Conservation (phyloP, 805 yeast genomes). For the Sugiyamaella chiloensis region DNA sequence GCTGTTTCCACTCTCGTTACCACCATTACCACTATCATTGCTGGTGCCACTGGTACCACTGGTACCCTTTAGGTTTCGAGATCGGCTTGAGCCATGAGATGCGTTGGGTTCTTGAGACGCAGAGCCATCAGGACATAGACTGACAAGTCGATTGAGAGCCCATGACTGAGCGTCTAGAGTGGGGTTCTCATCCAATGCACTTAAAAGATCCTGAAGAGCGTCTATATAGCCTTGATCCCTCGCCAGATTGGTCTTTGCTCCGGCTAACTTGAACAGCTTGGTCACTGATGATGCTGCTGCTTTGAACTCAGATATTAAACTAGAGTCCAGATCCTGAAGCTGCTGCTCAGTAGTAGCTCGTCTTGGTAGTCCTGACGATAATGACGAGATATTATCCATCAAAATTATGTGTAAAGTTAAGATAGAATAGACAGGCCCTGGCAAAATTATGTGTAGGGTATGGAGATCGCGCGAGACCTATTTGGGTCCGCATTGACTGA, state of each 20-base stretch:
- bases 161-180: constrained; percentile 23
- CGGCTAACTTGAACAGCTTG: constrained; percentile 27
- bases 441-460: too few relatives aligned
- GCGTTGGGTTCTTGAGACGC: too few relatives aligned
- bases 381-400: constrained; percentile 24
- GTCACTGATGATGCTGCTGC: constrained; percentile 30
- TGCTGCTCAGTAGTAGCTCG: constrained; percentile 18
- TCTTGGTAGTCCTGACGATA: constrained; percentile 22
- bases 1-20: too few relatives aligned
- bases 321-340: constrained; percentile 22
- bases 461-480: too few relatives aligned
- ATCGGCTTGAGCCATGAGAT: too few relatives aligned
- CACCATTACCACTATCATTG: too few relatives aligned
- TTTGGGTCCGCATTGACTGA: too few relatives aligned
- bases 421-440: background rate
- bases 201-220: constrained; percentile 24
- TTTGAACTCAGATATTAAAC: constrained; percentile 26
- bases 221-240: constrained; percentile 25
- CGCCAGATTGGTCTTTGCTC: constrained; percentile 21
- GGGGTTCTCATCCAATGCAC: constrained; percentile 19
- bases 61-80: too few relatives aligned
- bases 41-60: too few relatives aligned
- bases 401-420: too few relatives aligned
- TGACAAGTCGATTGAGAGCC: constrained; percentile 18
- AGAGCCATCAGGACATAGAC: constrained; percentile 11